Conservation (phyloP, 2,329 filamentous ascomycete species). For the Neofusicoccum cordaticola region DNA sequence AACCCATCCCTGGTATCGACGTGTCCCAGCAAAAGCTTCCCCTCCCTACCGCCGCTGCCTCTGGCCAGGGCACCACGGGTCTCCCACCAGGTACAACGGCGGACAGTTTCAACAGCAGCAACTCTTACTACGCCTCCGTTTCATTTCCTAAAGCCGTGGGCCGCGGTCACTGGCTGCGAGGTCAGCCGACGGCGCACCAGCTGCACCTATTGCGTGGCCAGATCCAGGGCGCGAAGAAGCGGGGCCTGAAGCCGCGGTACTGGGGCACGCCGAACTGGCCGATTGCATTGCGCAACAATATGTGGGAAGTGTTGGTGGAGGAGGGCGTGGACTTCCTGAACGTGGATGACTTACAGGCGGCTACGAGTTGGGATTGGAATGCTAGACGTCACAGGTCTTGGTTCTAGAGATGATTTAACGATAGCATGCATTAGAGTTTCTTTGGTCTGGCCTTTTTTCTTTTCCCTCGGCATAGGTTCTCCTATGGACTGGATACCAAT, state of each 20-base stretch:
- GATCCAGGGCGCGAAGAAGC: slow-evolving; percentile 49
- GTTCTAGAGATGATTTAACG: slow-evolving; percentile 18
- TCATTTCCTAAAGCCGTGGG: slow-evolving; percentile 53
- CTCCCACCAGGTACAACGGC: slow-evolving; percentile 36
- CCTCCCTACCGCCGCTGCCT: background rate
- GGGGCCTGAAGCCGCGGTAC: slow-evolving; percentile 56
- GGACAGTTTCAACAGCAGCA: slow-evolving; percentile 56
- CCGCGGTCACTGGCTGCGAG: slow-evolving; percentile 35
- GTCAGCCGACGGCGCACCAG: slow-evolving; percentile 47
- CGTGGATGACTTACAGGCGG: slow-evolving; percentile 55
- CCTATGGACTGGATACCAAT: no score
- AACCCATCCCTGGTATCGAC: background rate
- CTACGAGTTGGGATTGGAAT: slow-evolving; percentile 49
- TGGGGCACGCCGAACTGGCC: slow-evolving; percentile 59
- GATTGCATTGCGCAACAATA: slow-evolving; percentile 49
- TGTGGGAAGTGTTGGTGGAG: slow-evolving; percentile 54
- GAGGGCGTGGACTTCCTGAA: slow-evolving; percentile 57
- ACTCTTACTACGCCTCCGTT: slow-evolving; percentile 66
- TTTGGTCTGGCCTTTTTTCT: no score
- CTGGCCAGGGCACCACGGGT: slow-evolving; percentile 48
- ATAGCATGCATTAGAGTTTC: no score
- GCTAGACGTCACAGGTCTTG: slow-evolving; percentile 27
- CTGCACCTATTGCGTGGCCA: slow-evolving; percentile 49
- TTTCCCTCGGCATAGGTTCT: no score
- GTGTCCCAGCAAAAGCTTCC: background rate